Conservation (phyloP, 148 eudicot species). For the Rhododendron mucronatum region DNA sequence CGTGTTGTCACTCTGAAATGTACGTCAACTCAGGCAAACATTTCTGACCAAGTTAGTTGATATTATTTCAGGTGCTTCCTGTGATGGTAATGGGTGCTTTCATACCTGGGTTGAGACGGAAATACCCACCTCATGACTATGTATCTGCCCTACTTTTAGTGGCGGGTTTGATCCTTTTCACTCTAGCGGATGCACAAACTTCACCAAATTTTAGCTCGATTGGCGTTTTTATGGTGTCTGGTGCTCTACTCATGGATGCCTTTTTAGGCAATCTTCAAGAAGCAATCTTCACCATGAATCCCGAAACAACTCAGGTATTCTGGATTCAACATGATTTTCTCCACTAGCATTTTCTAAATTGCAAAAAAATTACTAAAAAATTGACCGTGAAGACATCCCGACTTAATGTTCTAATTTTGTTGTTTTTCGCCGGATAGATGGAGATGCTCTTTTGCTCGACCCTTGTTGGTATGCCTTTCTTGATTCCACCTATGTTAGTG, state of each 20-base stretch:
- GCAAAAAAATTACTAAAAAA: not conserved
- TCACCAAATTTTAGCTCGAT: slow-evolving; percentile 82
- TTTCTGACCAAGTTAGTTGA: not conserved
- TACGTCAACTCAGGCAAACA: not conserved
- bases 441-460: slow-evolving; percentile 97
- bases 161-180: slow-evolving; percentile 79
- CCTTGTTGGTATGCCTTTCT: slow-evolving; percentile 84
- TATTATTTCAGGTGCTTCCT: slow-evolving; percentile 59
- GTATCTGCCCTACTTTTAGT: slow-evolving; percentile 77
- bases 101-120: slow-evolving; percentile 82
- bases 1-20: not conserved
- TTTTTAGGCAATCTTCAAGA: slow-evolving; percentile 89
- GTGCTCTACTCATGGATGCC: slow-evolving; percentile 85
- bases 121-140: slow-evolving; percentile 78
- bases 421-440: slow-evolving; percentile 33
- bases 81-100: slow-evolving; percentile 98
- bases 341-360: not conserved
- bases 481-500: slow-evolving; percentile 83
- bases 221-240: slow-evolving; percentile 79
- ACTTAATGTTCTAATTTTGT: not conserved
- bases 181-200: slow-evolving; percentile 87
- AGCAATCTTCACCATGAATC: slow-evolving; percentile 85
- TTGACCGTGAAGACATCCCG: not conserved
- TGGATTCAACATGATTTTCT: slow-evolving; percentile 1
- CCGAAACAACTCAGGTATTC: slow-evolving; percentile 81